Base-by-base conservation (phyloP, 768 basidiomycete genomes). In the Rhodotorula taiwanensis region DNA sequence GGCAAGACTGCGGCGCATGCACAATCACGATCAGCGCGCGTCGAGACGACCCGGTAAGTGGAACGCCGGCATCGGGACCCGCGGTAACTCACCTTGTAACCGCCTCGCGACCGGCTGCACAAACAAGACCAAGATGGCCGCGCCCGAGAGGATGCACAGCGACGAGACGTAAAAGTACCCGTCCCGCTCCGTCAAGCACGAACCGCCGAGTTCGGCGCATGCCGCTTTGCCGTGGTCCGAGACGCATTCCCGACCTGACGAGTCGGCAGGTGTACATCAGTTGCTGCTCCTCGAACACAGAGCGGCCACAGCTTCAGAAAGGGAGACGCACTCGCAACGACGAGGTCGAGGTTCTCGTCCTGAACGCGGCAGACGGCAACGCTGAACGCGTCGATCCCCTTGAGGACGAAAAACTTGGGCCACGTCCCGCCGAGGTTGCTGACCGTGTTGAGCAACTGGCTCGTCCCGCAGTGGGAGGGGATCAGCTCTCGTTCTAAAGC, bases 361-460 rank as follows among this genome's bases (percentile, higher is more conserved):
- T 82, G 80, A 58, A 91, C 83, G 64, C 84, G 79, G 73, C 94
- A 99, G 8, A 83, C 87, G 9, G 93, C 91, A 41, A 84, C 81
- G 52, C 83, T 90, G 72, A 98, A 88, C 39, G 83, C 76, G 76
- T 99, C 95, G 65, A 98, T 90, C 16, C 88, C 91, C 79, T 91
- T 90, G n/a, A 99, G 80, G 44, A 99, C 86, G 72, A 97, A 93
- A 78, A 84, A 95, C 71, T 87, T 86, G 11, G 95, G 95, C 94
- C 95, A 98, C 6, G 95, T 99, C 27, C 95, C 95, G 47, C 95
- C 95, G 70, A 99, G 82, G 75, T 99, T 99, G 23, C 86, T 83
- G 71, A 95, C 90, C 21, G 95, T 99, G 75, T 97, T 97, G 47
- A 99, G 77, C 18, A 99, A 34, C 51, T 52, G 51, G n/a, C n/a